phyloP scores from a whole-genome alignment of 148 eudicot species.

The Rhododendron williamsianum region DNA sequence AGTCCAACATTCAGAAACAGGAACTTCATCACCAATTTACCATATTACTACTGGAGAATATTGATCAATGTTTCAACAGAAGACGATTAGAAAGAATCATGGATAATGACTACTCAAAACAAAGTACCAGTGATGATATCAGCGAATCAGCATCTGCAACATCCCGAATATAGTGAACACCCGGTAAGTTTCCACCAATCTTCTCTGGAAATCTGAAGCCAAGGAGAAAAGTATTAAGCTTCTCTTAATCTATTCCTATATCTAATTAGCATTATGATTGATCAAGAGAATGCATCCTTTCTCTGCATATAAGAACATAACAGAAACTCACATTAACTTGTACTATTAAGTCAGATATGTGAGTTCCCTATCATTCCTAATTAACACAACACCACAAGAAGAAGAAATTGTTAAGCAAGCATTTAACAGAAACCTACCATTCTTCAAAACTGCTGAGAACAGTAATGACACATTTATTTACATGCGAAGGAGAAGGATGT shows the following conservation, averaged over 20 bases:
- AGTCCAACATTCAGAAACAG: conserved; percentile 7
- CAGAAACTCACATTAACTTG: neutral
- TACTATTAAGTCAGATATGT: neutral
- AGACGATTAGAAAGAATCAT: neutral
- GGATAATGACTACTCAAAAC: neutral
- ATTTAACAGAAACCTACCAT: neutral
- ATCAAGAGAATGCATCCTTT: neutral
- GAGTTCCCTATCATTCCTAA: neutral
- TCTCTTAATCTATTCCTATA: neutral
- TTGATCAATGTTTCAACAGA: neutral
- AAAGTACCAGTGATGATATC: conserved; percentile 74
- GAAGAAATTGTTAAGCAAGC: neutral
- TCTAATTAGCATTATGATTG: neutral
- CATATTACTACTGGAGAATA: neutral
- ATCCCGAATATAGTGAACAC: conserved; percentile 95
- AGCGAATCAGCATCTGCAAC: conserved; percentile 89
- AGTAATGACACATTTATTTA: neutral
- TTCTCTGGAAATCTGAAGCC: conserved; percentile 77
- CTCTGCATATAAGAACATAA: neutral
- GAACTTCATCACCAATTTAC: neutral
- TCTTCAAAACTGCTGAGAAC: neutral
- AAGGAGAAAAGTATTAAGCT: neutral
- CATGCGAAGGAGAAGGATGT: too few species aligned
- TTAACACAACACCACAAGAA: neutral
- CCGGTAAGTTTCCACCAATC: conserved; percentile 88